Percentiles rank a stretch among this genome's conserved stretches.
These are phyloP conservation scores for Trypanosomatidae sp. DNA, from an alignment of 208 protist genomes.

Conservation along the genomic window DNA sequence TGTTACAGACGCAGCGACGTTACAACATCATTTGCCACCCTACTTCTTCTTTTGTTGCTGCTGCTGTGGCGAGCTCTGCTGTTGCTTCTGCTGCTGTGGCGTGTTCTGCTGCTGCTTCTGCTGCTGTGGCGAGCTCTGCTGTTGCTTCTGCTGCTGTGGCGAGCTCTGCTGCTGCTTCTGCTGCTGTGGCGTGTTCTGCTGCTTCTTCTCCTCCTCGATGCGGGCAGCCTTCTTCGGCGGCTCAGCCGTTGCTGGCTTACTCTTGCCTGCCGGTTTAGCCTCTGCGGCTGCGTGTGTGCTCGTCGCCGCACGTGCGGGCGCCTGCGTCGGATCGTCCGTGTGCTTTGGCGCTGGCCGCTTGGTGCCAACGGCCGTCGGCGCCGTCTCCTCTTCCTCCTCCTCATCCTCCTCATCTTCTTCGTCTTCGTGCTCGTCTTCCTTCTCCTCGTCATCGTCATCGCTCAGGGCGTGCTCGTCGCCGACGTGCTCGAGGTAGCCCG, in stretches of 20 bases:
- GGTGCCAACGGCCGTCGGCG: conserved; percentile 7
- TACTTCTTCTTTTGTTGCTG: conserved; percentile 1
- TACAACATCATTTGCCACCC: neutral
- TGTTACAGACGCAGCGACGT: neutral
- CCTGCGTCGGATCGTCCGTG: too few species aligned
- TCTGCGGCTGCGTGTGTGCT: too few species aligned
- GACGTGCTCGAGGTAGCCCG: conserved; percentile 62
- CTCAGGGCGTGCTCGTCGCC: conserved; percentile 27
- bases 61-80: neutral
- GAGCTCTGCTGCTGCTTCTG: conserved; percentile 4
- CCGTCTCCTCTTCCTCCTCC: conserved; percentile 19
- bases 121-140: neutral
- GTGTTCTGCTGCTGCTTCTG: conserved; percentile 7
- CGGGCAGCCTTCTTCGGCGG: too few species aligned
- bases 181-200: neutral
- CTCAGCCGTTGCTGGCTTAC: too few species aligned
- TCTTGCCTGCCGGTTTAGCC: too few species aligned
- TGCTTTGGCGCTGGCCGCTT: conserved; percentile 5
- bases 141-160: neutral
- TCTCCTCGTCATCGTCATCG: conserved; percentile 21
- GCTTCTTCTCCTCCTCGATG: conserved; percentile 2
- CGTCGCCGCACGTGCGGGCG: too few species aligned
- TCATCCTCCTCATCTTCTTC: conserved; percentile 22
- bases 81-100: neutral
- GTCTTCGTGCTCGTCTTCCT: conserved; percentile 18